Percentiles rank a stretch among this genome's conserved stretches.
phyloP scores from a whole-genome alignment of 1,139 yeast genomes.

The Magnusiomyces sp. region DNA sequence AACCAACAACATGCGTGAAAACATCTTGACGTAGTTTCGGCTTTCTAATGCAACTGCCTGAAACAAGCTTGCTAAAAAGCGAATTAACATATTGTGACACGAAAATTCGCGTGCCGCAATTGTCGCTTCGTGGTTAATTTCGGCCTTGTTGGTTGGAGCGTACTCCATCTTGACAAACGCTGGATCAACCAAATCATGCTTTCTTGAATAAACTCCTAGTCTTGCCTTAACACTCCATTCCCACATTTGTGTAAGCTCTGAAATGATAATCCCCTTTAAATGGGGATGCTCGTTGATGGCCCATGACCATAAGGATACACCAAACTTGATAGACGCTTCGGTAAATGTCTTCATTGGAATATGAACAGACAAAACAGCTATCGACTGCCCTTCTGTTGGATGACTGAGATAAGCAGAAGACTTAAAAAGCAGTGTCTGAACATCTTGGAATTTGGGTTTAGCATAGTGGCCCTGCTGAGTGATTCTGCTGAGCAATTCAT shows the following conservation, averaged over 20 bases:
- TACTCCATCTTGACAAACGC: conserved; percentile 79
- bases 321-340: conserved; percentile 52
- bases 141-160: conserved; percentile 67
- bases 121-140: conserved; percentile 46
- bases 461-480: conserved; percentile 6
- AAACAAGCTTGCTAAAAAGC: conserved; percentile 69
- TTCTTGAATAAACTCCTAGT: conserved; percentile 60
- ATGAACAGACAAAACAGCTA: conserved; percentile 37
- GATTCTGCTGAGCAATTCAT: not conserved
- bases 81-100: conserved; percentile 64
- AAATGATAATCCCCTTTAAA: conserved; percentile 50
- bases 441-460: conserved; percentile 16
- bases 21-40: conserved; percentile 58
- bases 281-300: conserved; percentile 61
- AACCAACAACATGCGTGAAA: conserved; percentile 51
- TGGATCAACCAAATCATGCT: conserved; percentile 50
- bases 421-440: conserved; percentile 25
- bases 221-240: conserved; percentile 51
- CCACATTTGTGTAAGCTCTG: conserved; percentile 65
- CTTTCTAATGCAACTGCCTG: conserved; percentile 74
- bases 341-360: conserved; percentile 66
- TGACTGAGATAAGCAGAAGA: conserved; percentile 23
- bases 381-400: conserved; percentile 17
- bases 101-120: conserved; percentile 47
- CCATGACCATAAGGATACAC: conserved; percentile 73